Conservation (phyloP, 2,329 filamentous ascomycete species). For the Hypoxylon sp. region DNA sequence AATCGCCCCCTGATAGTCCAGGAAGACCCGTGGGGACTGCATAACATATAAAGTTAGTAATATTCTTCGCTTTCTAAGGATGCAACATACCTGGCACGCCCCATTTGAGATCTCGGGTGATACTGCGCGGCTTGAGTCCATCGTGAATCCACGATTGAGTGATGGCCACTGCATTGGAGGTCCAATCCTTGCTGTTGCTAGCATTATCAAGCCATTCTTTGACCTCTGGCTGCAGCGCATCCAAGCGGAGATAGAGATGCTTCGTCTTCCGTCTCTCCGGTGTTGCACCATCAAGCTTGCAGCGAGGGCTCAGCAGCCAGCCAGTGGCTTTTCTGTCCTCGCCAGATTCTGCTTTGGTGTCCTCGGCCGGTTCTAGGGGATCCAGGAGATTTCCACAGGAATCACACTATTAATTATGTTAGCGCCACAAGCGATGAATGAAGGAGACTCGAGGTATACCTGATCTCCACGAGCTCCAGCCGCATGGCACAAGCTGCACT, state of each 20-base stretch:
- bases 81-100: constrained; percentile 67
- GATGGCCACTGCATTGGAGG: constrained; percentile 80
- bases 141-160: constrained; percentile 86
- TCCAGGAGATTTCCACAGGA: constrained; percentile 81
- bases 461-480: constrained; percentile 69
- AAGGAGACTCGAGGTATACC: constrained; percentile 23
- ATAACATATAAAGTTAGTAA: neutral
- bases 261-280: constrained; percentile 87
- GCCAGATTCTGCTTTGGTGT: constrained; percentile 54
- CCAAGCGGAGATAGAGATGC: constrained; percentile 89
- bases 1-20: constrained; percentile 68
- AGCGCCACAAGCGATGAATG: neutral
- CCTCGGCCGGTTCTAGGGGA: constrained; percentile 70
- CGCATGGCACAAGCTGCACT: constrained; percentile 81
- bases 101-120: constrained; percentile 95
- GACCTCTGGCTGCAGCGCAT: constrained; percentile 83
- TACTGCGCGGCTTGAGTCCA: constrained; percentile 87
- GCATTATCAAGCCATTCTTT: constrained; percentile 83
- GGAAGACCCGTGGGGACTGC: constrained; percentile 63
- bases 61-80: neutral
- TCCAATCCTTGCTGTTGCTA: constrained; percentile 82
- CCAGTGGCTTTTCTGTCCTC: constrained; percentile 57
- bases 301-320: constrained; percentile 83
- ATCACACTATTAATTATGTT: constrained; percentile 69
- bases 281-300: constrained; percentile 89